Evolutionary conservation across 2,329 filamentous ascomycete species (phyloP).

Genomic region (Phaeosphaeria sp.): DNA sequence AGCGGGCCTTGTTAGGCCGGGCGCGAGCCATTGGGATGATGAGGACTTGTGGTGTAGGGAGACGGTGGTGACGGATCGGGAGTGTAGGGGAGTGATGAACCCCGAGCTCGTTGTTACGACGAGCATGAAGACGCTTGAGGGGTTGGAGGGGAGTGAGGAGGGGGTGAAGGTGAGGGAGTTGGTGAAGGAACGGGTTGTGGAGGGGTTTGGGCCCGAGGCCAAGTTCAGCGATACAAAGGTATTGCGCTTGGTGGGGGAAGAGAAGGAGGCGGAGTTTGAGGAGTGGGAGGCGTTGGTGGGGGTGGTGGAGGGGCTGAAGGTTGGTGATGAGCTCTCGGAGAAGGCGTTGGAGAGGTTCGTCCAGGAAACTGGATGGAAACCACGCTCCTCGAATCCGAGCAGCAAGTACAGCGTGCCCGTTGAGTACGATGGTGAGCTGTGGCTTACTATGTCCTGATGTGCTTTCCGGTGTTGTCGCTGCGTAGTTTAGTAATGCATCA

Average conservation of each 20-base stretch:
- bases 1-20: slow-evolving; percentile 16
- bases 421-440: slow-evolving; percentile 4
- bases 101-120: slow-evolving; percentile 8
- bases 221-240: slow-evolving; percentile 7
- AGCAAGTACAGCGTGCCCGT: not conserved
- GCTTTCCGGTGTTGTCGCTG: not conserved
- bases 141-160: slow-evolving; percentile 4
- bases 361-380: not conserved
- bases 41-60: slow-evolving; percentile 13
- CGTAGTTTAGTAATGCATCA: not conserved
- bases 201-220: slow-evolving; percentile 12
- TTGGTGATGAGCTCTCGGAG: slow-evolving; percentile 13
- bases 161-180: slow-evolving; percentile 7
- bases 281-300: slow-evolving; percentile 1
- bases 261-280: not conserved
- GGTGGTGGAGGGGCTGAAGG: not conserved
- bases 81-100: slow-evolving; percentile 11
- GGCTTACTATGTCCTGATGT: not conserved
- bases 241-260: slow-evolving; percentile 3
- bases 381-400: not conserved
- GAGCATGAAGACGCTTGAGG: slow-evolving; percentile 1
- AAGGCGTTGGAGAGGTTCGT: slow-evolving; percentile 6
- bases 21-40: slow-evolving; percentile 17
- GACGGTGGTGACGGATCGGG: slow-evolving; percentile 15
- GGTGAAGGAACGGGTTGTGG: not conserved